These are phyloP conservation scores for Entomortierella lignicola DNA, from an alignment of 192 early-diverging fungal genomes.

Conservation along the genomic window DNA sequence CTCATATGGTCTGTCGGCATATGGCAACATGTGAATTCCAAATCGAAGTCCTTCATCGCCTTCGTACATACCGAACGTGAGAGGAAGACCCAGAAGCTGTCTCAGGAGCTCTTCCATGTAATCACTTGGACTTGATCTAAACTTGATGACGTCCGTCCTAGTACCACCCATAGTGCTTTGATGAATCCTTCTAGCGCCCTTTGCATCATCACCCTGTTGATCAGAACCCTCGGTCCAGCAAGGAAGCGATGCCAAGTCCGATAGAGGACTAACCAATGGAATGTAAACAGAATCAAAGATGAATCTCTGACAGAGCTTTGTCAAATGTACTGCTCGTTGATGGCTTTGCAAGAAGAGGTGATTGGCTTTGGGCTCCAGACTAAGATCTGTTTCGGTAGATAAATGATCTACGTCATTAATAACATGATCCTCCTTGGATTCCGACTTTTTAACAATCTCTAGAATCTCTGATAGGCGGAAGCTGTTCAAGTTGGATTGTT, in stretches of 20 bases:
- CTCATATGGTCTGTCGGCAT: slow-evolving; percentile 31
- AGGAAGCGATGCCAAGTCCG: slow-evolving; percentile 52
- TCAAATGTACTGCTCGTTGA: slow-evolving; percentile 53
- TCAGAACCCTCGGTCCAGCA: slow-evolving; percentile 57
- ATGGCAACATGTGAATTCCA: slow-evolving; percentile 38
- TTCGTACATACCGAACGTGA: slow-evolving; percentile 77
- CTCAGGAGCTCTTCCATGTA: slow-evolving; percentile 79
- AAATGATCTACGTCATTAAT: slow-evolving; percentile 8
- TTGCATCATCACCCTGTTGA: slow-evolving; percentile 25
- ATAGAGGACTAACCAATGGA: slow-evolving; percentile 60
- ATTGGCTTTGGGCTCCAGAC: slow-evolving; percentile 35
- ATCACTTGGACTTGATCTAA: slow-evolving; percentile 72
- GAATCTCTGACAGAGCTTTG: slow-evolving; percentile 59
- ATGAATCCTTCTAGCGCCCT: slow-evolving; percentile 56
- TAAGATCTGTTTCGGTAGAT: slow-evolving; percentile 22
- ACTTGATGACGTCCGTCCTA: slow-evolving; percentile 56
- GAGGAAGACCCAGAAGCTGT: slow-evolving; percentile 74
- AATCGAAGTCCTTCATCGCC: slow-evolving; percentile 63
- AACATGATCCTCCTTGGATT: slow-evolving; percentile 3
- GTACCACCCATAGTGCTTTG: slow-evolving; percentile 48
- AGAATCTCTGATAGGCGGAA: slow-evolving; percentile 53
- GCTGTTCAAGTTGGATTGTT: slow-evolving; percentile 68
- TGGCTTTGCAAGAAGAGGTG: slow-evolving; percentile 44
- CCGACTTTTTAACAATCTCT: slow-evolving; percentile 42
- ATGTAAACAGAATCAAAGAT: slow-evolving; percentile 70